These are phyloP conservation scores for Solanum piurae DNA, from an alignment of 257 asterid genomes.

Conservation along the genomic window DNA sequence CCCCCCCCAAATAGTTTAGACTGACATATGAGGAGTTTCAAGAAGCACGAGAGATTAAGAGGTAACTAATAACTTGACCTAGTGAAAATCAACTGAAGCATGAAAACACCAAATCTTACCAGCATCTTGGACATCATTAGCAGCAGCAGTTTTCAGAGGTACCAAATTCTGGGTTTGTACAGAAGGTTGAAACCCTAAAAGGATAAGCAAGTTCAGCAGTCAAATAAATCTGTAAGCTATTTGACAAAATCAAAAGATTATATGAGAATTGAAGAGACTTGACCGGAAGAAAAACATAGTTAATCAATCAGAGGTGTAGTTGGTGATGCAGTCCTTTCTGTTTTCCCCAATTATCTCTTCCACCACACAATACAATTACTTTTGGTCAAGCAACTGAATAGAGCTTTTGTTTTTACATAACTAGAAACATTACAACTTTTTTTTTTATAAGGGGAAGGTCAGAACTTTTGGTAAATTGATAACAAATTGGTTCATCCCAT, in stretches of 20 bases:
- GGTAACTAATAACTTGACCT: background rate
- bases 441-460: background rate
- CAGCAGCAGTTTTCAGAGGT: constrained; percentile 4
- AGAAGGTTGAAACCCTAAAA: constrained; percentile 21
- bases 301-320: background rate
- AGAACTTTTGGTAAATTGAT: background rate
- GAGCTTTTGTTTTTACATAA: background rate
- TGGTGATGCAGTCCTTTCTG: background rate
- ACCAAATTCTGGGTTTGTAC: constrained; percentile 15
- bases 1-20: no score
- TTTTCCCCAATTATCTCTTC: background rate
- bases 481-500: background rate
- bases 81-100: background rate
- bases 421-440: background rate
- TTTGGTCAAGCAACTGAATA: background rate
- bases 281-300: background rate
- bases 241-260: background rate
- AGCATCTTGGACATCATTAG: constrained; percentile 18
- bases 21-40: background rate
- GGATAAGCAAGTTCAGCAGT: constrained; percentile 8
- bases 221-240: background rate
- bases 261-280: background rate
- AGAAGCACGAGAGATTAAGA: background rate
- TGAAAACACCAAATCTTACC: constrained; percentile 9
- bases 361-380: background rate